Evolutionary conservation across 768 basidiomycete species (phyloP), one percentile per base, ranked within the genome.

Genomic region (Jaapia argillacea): DNA sequence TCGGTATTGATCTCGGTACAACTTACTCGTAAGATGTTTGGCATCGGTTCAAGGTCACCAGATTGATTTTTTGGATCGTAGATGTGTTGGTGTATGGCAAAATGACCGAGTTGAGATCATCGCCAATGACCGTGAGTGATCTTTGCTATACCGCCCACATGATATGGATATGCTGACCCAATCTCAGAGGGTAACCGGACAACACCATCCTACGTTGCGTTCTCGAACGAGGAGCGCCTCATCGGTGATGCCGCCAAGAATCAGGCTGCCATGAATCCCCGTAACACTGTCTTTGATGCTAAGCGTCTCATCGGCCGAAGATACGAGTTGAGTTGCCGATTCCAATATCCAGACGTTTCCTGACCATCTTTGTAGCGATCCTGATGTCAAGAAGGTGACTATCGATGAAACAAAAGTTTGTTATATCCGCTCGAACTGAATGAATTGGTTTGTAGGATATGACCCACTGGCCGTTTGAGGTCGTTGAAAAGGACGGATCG

Each of bases 71-170:
- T 38, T 21, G 7, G 10, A 21, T 13, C 37, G 37, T 54, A 94
- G 91, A 39, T 98, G 93, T 65, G 94, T 97, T 56, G 94, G 91
- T 72, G 92, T 98, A 59, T 97, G 93, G 93, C 90, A 94, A 77
- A 92, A 96, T 67, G 94, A 98, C 78, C 91, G 94, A 58, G 93
- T 98, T 58, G 93, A 98, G 68, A 97, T 97, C 73, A 97, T 97
- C 63, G 85, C 89, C 71, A 92, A 92, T 58, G 89, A 92, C 75
- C 89, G 85, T 89, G 54, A 66, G 86, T 72, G 39, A 42, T 44
- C 45, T 42, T 43, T 6, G 40, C 24, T 18, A 27, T n/a, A 28
- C 37, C 44, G 31, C 6, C 12, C 14, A 38, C 10, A 21, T 7
- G 37, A 43, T 50, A 50, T 37, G 42, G 35, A 35, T 48, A 24